These are phyloP conservation scores for Tulasnella sp. DNA, from an alignment of 768 basidiomycete species.

Conservation along the genomic window DNA sequence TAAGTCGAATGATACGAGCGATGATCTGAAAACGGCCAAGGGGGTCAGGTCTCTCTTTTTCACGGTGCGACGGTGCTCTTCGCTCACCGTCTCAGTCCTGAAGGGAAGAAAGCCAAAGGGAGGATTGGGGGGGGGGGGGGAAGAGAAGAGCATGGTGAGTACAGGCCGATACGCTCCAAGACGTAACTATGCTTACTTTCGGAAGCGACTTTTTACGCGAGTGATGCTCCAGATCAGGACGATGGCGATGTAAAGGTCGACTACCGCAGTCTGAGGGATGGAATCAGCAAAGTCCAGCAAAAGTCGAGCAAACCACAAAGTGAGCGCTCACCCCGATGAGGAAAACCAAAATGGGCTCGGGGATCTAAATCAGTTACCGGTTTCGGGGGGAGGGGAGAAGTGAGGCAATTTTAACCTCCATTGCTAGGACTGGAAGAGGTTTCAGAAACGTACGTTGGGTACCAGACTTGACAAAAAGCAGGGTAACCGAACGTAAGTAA, in stretches of 20 bases:
- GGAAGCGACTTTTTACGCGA: constrained; percentile 3
- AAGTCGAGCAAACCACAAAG: background rate
- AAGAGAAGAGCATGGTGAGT: too few species aligned
- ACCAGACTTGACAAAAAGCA: background rate
- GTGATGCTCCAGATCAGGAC: constrained; percentile 14
- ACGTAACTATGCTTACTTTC: constrained; percentile 1
- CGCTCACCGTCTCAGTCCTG: constrained; percentile 23
- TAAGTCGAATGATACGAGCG: constrained; percentile 15
- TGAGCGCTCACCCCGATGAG: background rate
- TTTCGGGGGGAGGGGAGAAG: too few species aligned
- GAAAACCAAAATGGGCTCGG: background rate
- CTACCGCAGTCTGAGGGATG: background rate
- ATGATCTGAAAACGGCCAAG: constrained; percentile 21
- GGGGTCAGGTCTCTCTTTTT: too few species aligned
- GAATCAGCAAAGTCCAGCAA: background rate
- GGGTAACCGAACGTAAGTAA: background rate
- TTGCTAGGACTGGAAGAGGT: background rate
- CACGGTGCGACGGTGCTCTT: too few species aligned
- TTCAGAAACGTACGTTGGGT: background rate
- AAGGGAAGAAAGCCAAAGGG: background rate
- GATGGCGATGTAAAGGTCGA: constrained; percentile 18
- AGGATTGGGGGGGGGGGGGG: too few species aligned
- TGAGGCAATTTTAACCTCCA: background rate
- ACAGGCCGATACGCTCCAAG: background rate
- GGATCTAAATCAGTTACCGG: background rate